phyloP scores from a whole-genome alignment of 768 basidiomycete genomes.

The Lentinula detonsa region DNA sequence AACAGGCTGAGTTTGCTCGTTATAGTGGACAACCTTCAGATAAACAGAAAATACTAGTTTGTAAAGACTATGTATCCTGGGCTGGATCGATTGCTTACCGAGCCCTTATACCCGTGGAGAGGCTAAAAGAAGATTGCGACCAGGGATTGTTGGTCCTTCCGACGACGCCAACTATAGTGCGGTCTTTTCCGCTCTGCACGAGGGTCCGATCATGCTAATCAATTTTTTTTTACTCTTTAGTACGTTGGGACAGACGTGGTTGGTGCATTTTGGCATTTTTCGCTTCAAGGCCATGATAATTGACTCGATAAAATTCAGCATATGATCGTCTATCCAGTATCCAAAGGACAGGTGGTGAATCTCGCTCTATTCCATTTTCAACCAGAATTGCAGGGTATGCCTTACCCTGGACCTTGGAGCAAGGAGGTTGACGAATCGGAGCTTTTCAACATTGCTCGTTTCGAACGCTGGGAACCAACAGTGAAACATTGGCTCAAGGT shows the following conservation, averaged over 20 bases:
- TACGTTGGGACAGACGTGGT: conserved; percentile 13
- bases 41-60: conserved; percentile 16
- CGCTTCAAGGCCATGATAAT: neutral
- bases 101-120: conserved; percentile 24
- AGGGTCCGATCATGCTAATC: neutral
- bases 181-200: neutral
- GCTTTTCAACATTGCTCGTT: conserved; percentile 20
- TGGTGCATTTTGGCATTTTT: neutral
- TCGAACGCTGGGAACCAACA: conserved; percentile 30
- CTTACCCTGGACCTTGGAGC: conserved; percentile 22
- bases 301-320: conserved; percentile 21
- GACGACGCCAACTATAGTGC: conserved; percentile 1
- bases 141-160: neutral
- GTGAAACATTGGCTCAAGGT: conserved; percentile 30
- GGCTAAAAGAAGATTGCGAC: conserved; percentile 10
- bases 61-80: conserved; percentile 23
- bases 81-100: conserved; percentile 28
- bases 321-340: conserved; percentile 34
- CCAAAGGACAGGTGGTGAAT: conserved; percentile 32
- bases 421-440: conserved; percentile 23
- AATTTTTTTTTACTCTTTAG: conserved; percentile 1
- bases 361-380: conserved; percentile 27
- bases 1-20: conserved; percentile 7
- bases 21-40: conserved; percentile 1
- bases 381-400: conserved; percentile 24